Evolutionary conservation across 2,329 filamentous ascomycete species (phyloP).

Genomic region (Camillea tinctor): DNA sequence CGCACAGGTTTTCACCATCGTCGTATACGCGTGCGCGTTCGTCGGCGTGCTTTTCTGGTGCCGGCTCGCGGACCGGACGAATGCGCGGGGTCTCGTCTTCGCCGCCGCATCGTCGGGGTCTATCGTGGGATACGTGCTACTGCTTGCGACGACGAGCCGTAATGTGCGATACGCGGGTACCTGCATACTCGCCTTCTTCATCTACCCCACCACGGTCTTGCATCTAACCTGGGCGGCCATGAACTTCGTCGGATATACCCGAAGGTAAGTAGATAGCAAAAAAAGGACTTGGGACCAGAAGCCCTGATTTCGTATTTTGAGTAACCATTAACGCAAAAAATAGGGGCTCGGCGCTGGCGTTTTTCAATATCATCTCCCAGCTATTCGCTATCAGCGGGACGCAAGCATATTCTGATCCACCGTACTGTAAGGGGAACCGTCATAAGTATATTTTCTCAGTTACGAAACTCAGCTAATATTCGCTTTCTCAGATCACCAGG

Average conservation of each 20-base stretch:
- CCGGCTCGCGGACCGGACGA: constrained; percentile 22
- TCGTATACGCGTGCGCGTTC: constrained; percentile 25
- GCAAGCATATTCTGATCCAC: constrained; percentile 24
- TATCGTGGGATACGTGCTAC: constrained; percentile 19
- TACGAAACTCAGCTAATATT: constrained; percentile 5
- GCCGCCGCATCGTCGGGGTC: constrained; percentile 11
- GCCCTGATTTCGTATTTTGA: not conserved
- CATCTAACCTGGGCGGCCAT: constrained; percentile 25
- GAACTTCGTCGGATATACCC: constrained; percentile 26
- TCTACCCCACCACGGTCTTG: constrained; percentile 22
- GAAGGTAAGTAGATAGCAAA: constrained; percentile 10
- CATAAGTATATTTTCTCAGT: not conserved
- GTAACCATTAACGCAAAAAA: not conserved
- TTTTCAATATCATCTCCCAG: constrained; percentile 23
- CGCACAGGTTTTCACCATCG: constrained; percentile 24
- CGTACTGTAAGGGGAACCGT: constrained; percentile 15
- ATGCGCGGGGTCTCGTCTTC: constrained; percentile 17
- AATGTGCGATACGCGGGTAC: constrained; percentile 22
- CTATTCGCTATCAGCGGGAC: constrained; percentile 23
- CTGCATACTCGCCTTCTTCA: constrained; percentile 21
- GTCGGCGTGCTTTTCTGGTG: constrained; percentile 23
- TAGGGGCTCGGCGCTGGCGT: constrained; percentile 20
- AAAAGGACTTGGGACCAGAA: too few relatives aligned
- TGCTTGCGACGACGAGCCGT: constrained; percentile 20
- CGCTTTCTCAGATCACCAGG: constrained; percentile 13